Conservation (phyloP, 805 yeast species). For the Wickerhamiella lipophila region DNA sequence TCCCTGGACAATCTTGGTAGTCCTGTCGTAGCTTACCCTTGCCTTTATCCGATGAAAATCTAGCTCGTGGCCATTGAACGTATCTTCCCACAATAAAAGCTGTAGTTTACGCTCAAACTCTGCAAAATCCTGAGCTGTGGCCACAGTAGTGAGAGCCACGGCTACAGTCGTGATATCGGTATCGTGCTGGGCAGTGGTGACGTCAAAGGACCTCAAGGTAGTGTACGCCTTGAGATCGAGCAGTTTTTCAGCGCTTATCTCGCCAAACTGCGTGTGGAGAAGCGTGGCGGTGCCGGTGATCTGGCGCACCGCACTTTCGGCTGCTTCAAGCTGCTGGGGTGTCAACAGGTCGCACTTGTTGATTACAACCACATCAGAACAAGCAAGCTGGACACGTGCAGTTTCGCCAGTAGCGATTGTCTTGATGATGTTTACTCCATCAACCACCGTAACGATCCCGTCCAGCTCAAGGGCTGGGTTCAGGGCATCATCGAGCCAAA, state of each 20-base stretch:
- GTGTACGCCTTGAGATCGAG: conserved; percentile 65
- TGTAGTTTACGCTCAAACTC: conserved; percentile 55
- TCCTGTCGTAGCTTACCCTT: conserved; percentile 36
- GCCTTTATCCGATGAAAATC: conserved; percentile 84
- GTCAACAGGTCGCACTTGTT: conserved; percentile 59
- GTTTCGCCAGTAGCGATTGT: conserved; percentile 58
- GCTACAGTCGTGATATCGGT: conserved; percentile 39
- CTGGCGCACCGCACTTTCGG: conserved; percentile 33
- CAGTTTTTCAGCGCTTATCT: conserved; percentile 50
- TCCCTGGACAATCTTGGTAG: conserved; percentile 61
- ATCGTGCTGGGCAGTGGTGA: conserved; percentile 14
- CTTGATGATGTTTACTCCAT: conserved; percentile 43
- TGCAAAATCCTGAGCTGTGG: conserved; percentile 32
- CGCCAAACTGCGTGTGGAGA: conserved; percentile 58
- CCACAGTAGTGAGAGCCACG: conserved; percentile 32
- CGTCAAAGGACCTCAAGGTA: background rate
- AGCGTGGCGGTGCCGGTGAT: conserved; percentile 65
- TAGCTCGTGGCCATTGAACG: conserved; percentile 32
- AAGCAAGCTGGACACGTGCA: conserved; percentile 79
- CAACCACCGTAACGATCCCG: conserved; percentile 82
- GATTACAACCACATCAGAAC: conserved; percentile 71
- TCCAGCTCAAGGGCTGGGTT: conserved; percentile 77
- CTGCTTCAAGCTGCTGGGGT: conserved; percentile 22
- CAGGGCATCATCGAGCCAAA: conserved; percentile 90
- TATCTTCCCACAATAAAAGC: conserved; percentile 59